A percentile compares a stretch with the other conserved stretches of the same genome.
phyloP scores from a whole-genome alignment of 164 flowering plant species.

The Chloranthus sessilifolius region DNA sequence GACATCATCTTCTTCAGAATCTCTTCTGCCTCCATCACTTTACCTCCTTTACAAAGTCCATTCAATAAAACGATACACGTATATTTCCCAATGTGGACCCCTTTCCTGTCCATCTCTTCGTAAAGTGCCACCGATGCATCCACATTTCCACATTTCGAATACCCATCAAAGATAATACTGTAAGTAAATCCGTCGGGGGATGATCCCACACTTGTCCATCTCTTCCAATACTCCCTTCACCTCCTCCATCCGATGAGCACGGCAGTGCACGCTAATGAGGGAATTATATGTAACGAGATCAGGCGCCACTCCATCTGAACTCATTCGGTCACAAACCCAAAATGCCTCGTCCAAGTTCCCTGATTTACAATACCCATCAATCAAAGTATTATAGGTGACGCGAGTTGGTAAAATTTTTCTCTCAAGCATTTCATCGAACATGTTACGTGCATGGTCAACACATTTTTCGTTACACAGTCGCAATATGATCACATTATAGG shows the following conservation, averaged over 20 bases:
- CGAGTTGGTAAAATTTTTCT: slow-evolving; percentile 24
- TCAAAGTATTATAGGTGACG: slow-evolving; percentile 55
- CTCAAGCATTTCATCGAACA: slow-evolving; percentile 62
- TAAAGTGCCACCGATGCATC: slow-evolving; percentile 35
- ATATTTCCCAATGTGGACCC: slow-evolving; percentile 33
- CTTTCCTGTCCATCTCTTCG: slow-evolving; percentile 33
- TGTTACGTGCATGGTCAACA: slow-evolving; percentile 36
- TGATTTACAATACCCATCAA: slow-evolving; percentile 62
- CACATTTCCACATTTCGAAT: slow-evolving; percentile 27
- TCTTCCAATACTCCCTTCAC: slow-evolving; percentile 37
- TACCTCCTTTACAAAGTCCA: slow-evolving; percentile 62
- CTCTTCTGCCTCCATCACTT: slow-evolving; percentile 45
- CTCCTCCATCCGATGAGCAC: slow-evolving; percentile 36
- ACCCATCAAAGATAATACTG: slow-evolving; percentile 51
- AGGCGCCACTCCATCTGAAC: slow-evolving; percentile 28
- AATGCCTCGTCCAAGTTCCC: slow-evolving; percentile 51
- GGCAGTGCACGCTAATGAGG: slow-evolving; percentile 52
- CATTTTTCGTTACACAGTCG: slow-evolving; percentile 54
- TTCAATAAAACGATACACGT: slow-evolving; percentile 48
- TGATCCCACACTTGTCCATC: slow-evolving; percentile 47
- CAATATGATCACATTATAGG: slow-evolving; percentile 58
- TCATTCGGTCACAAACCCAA: slow-evolving; percentile 41
- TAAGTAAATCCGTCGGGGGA: slow-evolving; percentile 55
- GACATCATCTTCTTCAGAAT: slow-evolving; percentile 32
- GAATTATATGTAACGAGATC: slow-evolving; percentile 54